Evolutionary conservation across 2,329 filamentous ascomycete species (phyloP).

Genomic region (Dothideomycetes sp.): DNA sequence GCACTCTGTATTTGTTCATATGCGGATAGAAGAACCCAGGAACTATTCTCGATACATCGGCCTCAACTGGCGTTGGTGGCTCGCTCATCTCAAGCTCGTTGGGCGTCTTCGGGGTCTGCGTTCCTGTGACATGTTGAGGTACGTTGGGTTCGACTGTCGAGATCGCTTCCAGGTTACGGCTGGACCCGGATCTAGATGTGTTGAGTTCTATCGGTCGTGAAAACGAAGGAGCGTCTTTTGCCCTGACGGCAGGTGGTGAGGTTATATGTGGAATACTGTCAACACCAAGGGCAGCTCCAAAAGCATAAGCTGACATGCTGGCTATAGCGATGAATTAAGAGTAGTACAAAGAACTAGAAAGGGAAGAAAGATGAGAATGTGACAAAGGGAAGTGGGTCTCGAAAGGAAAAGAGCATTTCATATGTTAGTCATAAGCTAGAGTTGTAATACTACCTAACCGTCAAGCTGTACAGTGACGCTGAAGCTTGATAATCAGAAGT

Average conservation of each 20-base stretch:
- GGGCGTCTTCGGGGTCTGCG: constrained; percentile 25
- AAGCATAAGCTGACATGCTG: constrained; percentile 8
- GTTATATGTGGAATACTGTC: background rate
- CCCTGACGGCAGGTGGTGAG: background rate
- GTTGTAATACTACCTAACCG: too few species aligned
- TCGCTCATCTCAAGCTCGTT: constrained; percentile 47
- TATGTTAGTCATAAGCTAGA: too few species aligned
- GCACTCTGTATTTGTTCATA: constrained; percentile 62
- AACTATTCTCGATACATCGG: constrained; percentile 39
- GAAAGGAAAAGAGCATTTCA: too few species aligned
- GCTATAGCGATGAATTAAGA: background rate
- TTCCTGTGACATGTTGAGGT: constrained; percentile 1
- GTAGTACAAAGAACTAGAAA: background rate
- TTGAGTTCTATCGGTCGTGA: background rate
- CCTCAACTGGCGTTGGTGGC: constrained; percentile 36
- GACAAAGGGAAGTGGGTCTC: background rate
- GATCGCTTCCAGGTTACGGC: too few species aligned
- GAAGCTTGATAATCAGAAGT: too few species aligned
- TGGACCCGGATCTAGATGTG: too few species aligned
- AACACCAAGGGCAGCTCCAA: constrained; percentile 1
- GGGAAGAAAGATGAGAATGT: background rate
- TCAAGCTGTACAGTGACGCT: too few species aligned
- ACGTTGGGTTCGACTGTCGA: too few species aligned
- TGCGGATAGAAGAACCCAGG: constrained; percentile 49
- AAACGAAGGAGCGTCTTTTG: background rate